Percentiles rank a stretch among this genome's conserved stretches.
These are phyloP conservation scores for Geopyxis carbonaria DNA, from an alignment of 495 filamentous ascomycete species.

Conservation along the genomic window DNA sequence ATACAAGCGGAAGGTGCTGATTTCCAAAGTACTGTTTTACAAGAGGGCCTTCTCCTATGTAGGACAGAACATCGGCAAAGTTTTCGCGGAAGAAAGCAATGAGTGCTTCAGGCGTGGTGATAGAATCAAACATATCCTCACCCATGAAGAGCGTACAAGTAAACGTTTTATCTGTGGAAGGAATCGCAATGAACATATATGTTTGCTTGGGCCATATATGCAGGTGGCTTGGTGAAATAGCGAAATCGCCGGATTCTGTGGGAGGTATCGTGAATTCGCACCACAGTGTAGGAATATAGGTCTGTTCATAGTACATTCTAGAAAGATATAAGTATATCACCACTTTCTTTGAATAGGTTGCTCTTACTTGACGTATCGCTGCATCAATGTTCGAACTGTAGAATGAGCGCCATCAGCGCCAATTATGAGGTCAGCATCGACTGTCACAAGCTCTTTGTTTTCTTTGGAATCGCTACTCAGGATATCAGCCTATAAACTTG, in stretches of 20 bases:
- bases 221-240: conserved; percentile 73
- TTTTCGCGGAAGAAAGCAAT: conserved; percentile 56
- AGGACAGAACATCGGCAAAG: conserved; percentile 76
- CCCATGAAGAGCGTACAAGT: conserved; percentile 90
- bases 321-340: conserved; percentile 17
- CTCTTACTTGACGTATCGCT: conserved; percentile 47
- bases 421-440: conserved; percentile 78
- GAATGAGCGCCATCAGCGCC: conserved; percentile 97
- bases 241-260: conserved; percentile 42
- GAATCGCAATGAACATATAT: conserved; percentile 97
- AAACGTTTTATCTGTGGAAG: conserved; percentile 75
- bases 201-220: conserved; percentile 92
- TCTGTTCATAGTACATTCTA: conserved; percentile 76
- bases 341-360: not conserved
- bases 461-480: too few species aligned
- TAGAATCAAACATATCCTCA: conserved; percentile 35
- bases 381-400: conserved; percentile 71
- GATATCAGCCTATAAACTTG: conserved; percentile 6
- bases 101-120: conserved; percentile 39
- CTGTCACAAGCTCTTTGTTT: conserved; percentile 42
- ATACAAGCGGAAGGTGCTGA: conserved; percentile 81
- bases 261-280: conserved; percentile 81
- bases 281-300: conserved; percentile 95
- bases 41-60: conserved; percentile 54
- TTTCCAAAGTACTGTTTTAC: conserved; percentile 54